Evolutionary conservation across 768 basidiomycete genomes (phyloP), one percentile per base, ranked within the genome.

Genomic region (Phallus indusiatus): DNA sequence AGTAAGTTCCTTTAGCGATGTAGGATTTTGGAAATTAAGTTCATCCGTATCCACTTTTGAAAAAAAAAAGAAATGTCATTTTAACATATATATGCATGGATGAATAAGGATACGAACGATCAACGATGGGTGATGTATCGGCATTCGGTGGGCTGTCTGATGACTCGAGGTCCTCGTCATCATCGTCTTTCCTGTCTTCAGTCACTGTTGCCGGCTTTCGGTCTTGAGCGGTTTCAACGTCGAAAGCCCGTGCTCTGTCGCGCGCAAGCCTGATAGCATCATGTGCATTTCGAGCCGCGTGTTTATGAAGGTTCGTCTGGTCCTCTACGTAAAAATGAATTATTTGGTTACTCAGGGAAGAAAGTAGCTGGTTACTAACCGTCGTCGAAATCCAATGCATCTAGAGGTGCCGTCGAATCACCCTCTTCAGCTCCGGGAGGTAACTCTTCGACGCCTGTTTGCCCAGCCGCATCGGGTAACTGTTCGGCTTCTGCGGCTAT

Each of bases 11-110:
- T 80, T 88, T 63, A 94, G 72, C 16, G 91, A 90, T 4, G 93
- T 92, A 8, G 96, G 96, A 67, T 99, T 98, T 74, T 97, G 94
- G 84, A 99, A 98, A 73, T 99, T 97, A 42, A 99, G 83, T 68
- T 98, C 95, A 67, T 96, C 94, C 18, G 90, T 91, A 70, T 95
- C 94, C 65, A 95, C 92, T 94, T 28, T 28, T 2, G 7, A 28
- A 28, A 28, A 28, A 28, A 28, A 7, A 28, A 28, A 28, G 7
- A 28, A 28, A 28, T 28, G 22, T 10, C n/a, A 18, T 10, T 51
- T 17, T 37, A 42, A 28, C 12, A 8, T 17, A 22, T 6, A 61
- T 28, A 7, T 24, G 52, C n/a, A 21, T 16, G 10, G 1, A 54
- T 16, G 11, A 36, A 21, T 10, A 52, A 34, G 50, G 51, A 47